Base-by-base conservation (phyloP, 2,329 filamentous ascomycete species). In the Ophiocordyceps camponoti-leonardi region DNA sequence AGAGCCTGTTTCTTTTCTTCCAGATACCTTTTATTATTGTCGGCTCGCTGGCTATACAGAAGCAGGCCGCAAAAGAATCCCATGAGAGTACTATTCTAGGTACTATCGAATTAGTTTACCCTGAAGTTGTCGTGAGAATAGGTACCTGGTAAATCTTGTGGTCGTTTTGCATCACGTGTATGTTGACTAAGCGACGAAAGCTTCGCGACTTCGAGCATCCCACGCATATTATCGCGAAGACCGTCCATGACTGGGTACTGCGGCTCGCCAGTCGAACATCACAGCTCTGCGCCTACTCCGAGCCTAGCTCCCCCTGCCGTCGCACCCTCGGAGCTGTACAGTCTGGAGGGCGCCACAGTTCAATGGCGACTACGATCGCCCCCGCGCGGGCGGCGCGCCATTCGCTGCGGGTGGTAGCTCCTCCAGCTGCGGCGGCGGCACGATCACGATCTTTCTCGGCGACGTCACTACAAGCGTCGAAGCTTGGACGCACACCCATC, bases 401-500 rank as follows among this genome's bases (percentile, higher is more conserved):
- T 64, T 71, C 75, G 50, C 58, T 77, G 43, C 61, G 35, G 35
- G 6, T 16, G 16, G 16, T 37, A 16, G 57, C 51, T 43, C 42
- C 45, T 44, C 52, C 46, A 26, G 23, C 23, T 62, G n/a, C n/a
- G n/a, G 52, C 50, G 73, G 57, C 65, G 66, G 50, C 50, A 46
- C 35, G 35, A 39, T 50, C 43, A 45, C 50, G 50, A 48, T 45
- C 47, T 16, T 95, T 95, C 69, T 88, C 84, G 47, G 80, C 78
- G 40, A 82, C 85, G 41, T 60, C 77, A 45, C 64, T 66, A 58
- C 71, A 72, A 53, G 66, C 71, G 47, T 95, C 90, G 41, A 92
- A 95, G 71, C 82, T 98, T 50, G 92, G 92, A 54, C 75, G 79
- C 54, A 83, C 83, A 49, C 76, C 84, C 22, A 75, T 94, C 45